A percentile compares a stretch with the other conserved stretches of the same genome.
phyloP scores from a whole-genome alignment of 2,329 filamentous ascomycete genomes.

The Botrytis paeoniae region DNA sequence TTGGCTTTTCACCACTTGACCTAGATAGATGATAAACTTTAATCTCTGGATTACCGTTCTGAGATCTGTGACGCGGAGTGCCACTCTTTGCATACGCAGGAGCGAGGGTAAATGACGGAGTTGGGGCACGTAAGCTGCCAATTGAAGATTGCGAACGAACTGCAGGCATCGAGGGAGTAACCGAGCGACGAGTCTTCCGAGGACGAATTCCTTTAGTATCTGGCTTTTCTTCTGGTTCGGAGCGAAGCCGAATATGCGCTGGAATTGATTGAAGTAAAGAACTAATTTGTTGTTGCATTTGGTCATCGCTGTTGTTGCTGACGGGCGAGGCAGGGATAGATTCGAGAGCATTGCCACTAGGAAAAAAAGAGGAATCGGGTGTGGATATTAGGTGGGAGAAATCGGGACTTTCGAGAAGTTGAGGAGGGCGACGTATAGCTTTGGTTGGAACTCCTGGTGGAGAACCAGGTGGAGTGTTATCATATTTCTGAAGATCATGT shows the following conservation, averaged over 20 bases:
- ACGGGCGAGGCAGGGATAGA: conserved; percentile 27
- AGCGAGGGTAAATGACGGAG: conserved; percentile 67
- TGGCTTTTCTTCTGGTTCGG: conserved; percentile 42
- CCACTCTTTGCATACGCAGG: conserved; percentile 51
- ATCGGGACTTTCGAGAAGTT: conserved; percentile 26
- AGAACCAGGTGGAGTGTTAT: conserved; percentile 31
- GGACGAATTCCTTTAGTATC: conserved; percentile 37
- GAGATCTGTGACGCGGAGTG: conserved; percentile 45
- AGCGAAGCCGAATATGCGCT: conserved; percentile 71
- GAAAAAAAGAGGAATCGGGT: conserved; percentile 29
- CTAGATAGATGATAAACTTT: conserved; percentile 90
- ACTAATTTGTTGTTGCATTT: conserved; percentile 76
- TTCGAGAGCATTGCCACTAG: conserved; percentile 31
- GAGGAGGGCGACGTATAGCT: conserved; percentile 21
- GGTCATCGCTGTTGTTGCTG: conserved; percentile 50
- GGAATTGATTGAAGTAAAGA: conserved; percentile 76
- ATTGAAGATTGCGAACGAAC: conserved; percentile 28
- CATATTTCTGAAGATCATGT: conserved; percentile 22
- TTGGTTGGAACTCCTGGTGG: conserved; percentile 24
- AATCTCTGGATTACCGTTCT: conserved; percentile 66
- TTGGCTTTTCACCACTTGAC: conserved; percentile 77
- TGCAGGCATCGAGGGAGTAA: conserved; percentile 29
- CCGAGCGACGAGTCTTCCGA: conserved; percentile 38
- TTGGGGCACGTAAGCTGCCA: conserved; percentile 47
- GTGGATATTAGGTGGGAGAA: conserved; percentile 23